Evolutionary conservation across 257 asterid genomes (phyloP), one percentile per base, ranked within the genome.

Genomic region (Fraxinus pennsylvanica): DNA sequence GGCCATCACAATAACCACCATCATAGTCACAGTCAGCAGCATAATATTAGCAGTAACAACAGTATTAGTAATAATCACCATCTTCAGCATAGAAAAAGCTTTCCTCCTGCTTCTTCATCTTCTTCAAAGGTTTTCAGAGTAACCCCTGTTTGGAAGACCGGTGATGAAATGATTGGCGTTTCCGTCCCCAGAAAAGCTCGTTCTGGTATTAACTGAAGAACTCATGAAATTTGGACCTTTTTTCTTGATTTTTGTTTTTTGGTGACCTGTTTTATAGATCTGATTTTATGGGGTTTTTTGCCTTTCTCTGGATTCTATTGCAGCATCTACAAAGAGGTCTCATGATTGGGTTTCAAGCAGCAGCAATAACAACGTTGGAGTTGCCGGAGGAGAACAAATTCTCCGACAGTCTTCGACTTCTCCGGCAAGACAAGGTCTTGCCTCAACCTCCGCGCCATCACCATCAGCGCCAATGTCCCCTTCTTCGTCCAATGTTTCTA

Each of bases 161-260:
- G 97, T 57, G 97, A 93, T 76, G 99, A 96, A 87, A 90, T 90
- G 94, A 96, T 96, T 68, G 91, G 97, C 70, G 97, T 89, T 74
- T 85, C 97, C 27, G 97, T 96, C 22, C 99, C 99, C 1, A 89
- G 98, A 86, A 96, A 93, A 87, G 98, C 98, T 78, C 99, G 99
- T 19, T 84, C 99, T 36, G 97, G 99, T 96, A 82, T 43, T 43
- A 43, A 43, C 52, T 43, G 52, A 43, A 43, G 17, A 43, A 12
- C 17, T 43, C 17, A 0, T 12, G 17, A 12, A 43, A 29, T 22
- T 9, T 5, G 0, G 43, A 7, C 30, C 36, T 13, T 43, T 15
- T 47, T 77, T n/a, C 1, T 67, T 45, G 61, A 25, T 78, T 57
- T 6, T 66, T n/a, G 27, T 1, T 43, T 32, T 43, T 19, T 68